These are phyloP conservation scores for Cystofilobasidium bisporidii DNA, from an alignment of 768 basidiomycete species.

Conservation along the genomic window DNA sequence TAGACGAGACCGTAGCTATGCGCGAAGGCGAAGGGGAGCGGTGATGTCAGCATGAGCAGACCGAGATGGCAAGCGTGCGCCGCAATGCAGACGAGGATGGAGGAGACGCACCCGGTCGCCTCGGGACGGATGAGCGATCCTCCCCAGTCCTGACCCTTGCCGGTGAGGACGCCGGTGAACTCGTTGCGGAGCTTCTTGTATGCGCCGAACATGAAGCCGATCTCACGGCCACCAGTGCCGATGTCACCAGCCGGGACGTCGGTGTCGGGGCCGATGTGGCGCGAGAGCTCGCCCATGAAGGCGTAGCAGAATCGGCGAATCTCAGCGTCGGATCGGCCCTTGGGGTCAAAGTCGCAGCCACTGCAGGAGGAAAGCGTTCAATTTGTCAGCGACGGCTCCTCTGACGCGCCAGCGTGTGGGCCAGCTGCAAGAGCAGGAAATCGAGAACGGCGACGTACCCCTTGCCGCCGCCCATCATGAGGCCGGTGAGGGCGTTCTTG, in stretches of 20 bases:
- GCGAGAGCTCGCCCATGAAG: slow-evolving; percentile 65
- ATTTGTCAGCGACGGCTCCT: too few species aligned
- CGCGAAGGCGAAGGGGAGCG: too few species aligned
- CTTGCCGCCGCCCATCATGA: slow-evolving; percentile 70
- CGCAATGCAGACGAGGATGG: neutral
- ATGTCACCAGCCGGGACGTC: slow-evolving; percentile 62
- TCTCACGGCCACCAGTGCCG: slow-evolving; percentile 64
- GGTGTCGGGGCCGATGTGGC: slow-evolving; percentile 62
- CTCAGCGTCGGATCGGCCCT: slow-evolving; percentile 66
- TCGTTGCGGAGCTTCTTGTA: slow-evolving; percentile 68
- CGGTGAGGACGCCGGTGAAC: slow-evolving; percentile 59
- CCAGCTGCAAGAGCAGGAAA: too few species aligned
- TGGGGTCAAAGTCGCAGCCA: slow-evolving; percentile 63
- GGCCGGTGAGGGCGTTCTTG: slow-evolving; percentile 68
- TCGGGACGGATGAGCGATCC: slow-evolving; percentile 66
- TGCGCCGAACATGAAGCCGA: slow-evolving; percentile 56
- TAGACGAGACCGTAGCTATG: slow-evolving; percentile 61
- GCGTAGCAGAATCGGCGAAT: slow-evolving; percentile 60
- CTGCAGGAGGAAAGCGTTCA: slow-evolving; percentile 5
- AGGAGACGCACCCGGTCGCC: slow-evolving; percentile 46
- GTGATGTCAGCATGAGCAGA: neutral
- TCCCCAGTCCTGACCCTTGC: slow-evolving; percentile 61
- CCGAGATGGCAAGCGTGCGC: neutral
- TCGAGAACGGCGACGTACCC: slow-evolving; percentile 40
- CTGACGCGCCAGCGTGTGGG: too few species aligned